These are phyloP conservation scores for Gossypium trilobum DNA, from an alignment of 441 rosid species.

Conservation along the genomic window DNA sequence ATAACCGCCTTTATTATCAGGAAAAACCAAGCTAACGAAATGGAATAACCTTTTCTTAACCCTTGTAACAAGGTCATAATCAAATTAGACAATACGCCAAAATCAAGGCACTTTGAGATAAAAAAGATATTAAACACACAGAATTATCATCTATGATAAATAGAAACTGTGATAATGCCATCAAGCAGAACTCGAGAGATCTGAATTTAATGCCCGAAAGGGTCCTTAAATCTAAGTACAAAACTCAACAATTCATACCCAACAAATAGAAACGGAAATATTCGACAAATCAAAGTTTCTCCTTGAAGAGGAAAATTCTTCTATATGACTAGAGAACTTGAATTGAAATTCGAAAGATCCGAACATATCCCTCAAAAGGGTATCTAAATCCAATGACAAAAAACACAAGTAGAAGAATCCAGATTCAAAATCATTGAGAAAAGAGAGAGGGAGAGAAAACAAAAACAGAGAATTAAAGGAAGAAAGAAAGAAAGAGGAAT, in stretches of 20 bases:
- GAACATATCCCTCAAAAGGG: background rate
- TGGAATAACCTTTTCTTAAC: background rate
- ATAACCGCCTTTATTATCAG: background rate
- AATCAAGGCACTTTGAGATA: background rate
- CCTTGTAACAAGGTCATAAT: background rate
- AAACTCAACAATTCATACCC: background rate
- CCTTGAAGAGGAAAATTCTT: background rate
- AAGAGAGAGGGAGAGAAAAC: background rate
- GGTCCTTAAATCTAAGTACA: constrained; percentile 12
- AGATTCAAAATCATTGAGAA: constrained; percentile 4
- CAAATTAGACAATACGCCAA: background rate
- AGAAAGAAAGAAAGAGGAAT: constrained; percentile 6
- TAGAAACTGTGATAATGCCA: background rate
- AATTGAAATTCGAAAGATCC: constrained; percentile 20
- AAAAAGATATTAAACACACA: background rate
- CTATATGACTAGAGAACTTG: background rate
- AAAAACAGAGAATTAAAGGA: background rate
- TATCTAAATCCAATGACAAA: constrained; percentile 1
- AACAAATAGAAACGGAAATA: background rate
- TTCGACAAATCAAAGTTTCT: background rate
- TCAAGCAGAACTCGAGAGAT: constrained; percentile 7
- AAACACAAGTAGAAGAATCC: background rate
- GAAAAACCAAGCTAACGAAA: constrained; percentile 3
- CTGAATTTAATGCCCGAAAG: constrained; percentile 10
- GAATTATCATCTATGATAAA: background rate